phyloP scores from a whole-genome alignment of 805 yeast species.

The Ogataea haglerorum region DNA sequence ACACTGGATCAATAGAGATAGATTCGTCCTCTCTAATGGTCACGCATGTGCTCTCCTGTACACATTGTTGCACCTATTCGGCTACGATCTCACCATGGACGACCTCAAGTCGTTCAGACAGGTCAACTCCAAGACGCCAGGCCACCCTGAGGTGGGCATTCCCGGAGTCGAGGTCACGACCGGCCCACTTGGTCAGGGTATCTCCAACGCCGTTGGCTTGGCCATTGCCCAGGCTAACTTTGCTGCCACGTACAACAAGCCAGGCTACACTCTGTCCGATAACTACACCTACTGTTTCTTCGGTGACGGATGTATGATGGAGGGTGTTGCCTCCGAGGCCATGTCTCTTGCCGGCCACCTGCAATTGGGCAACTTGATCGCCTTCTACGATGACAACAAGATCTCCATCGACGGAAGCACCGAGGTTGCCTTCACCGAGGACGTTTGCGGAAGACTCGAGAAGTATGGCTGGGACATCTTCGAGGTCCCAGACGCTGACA shows the following conservation, averaged over 20 bases:
- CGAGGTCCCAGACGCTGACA: slow-evolving; percentile 76
- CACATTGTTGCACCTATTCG: slow-evolving; percentile 79
- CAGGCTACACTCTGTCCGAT: slow-evolving; percentile 69
- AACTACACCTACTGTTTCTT: slow-evolving; percentile 74
- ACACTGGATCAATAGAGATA: slow-evolving; percentile 89
- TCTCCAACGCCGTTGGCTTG: slow-evolving; percentile 91
- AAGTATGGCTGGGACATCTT: slow-evolving; percentile 93
- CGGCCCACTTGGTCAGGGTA: slow-evolving; percentile 99
- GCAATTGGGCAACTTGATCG: slow-evolving; percentile 87
- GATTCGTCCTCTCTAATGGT: slow-evolving; percentile 94
- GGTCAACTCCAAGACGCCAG: slow-evolving; percentile 87
- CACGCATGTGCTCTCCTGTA: slow-evolving; percentile 92
- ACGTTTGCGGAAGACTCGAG: slow-evolving; percentile 78
- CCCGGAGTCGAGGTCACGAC: slow-evolving; percentile 97
- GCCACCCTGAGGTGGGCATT: slow-evolving; percentile 90
- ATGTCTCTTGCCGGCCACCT: slow-evolving; percentile 94
- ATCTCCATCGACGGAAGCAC: slow-evolving; percentile 96
- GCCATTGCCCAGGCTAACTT: slow-evolving; percentile 92
- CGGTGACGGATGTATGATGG: slow-evolving; percentile 98
- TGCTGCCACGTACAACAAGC: slow-evolving; percentile 92
- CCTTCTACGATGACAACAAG: slow-evolving; percentile 94
- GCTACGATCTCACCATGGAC: slow-evolving; percentile 75
- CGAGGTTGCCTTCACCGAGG: slow-evolving; percentile 87
- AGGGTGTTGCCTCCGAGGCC: slow-evolving; percentile 95
- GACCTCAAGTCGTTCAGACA: slow-evolving; percentile 91